Conservation (phyloP, 495 filamentous ascomycete species). For the Ramalina intermedia region DNA sequence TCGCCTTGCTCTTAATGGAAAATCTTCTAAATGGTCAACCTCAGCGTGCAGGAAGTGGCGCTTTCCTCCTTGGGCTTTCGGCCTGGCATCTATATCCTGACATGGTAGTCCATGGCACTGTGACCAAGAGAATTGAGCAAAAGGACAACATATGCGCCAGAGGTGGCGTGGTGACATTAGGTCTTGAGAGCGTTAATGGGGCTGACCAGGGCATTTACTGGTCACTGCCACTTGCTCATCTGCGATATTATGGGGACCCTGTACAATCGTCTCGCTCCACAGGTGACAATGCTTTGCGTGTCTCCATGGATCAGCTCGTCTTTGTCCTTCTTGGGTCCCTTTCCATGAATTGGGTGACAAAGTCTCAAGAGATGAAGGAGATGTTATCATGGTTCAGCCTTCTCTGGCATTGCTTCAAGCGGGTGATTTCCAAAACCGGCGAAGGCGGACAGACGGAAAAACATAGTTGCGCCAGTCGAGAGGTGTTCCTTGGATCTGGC, state of each 20-base stretch:
- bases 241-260: slow-evolving; percentile 22
- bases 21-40: slow-evolving; percentile 16
- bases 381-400: background rate
- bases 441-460: background rate
- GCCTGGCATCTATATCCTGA: slow-evolving; percentile 30
- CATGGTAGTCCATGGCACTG: slow-evolving; percentile 10
- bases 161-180: slow-evolving; percentile 12
- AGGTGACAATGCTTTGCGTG: background rate
- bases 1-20: slow-evolving; percentile 15
- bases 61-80: slow-evolving; percentile 21
- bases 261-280: background rate
- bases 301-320: slow-evolving; percentile 4
- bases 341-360: background rate
- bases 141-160: slow-evolving; percentile 11
- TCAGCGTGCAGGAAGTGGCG: slow-evolving; percentile 13
- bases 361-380: background rate
- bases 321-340: slow-evolving; percentile 1
- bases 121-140: background rate
- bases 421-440: background rate
- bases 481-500: too few species aligned
- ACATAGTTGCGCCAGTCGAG: too few species aligned
- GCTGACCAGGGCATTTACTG: slow-evolving; percentile 14
- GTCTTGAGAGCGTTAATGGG: slow-evolving; percentile 1
- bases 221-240: slow-evolving; percentile 19
- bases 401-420: background rate